Evolutionary conservation across 2,329 filamentous ascomycete genomes (phyloP).

Genomic region (Sporothrix mexicana): DNA sequence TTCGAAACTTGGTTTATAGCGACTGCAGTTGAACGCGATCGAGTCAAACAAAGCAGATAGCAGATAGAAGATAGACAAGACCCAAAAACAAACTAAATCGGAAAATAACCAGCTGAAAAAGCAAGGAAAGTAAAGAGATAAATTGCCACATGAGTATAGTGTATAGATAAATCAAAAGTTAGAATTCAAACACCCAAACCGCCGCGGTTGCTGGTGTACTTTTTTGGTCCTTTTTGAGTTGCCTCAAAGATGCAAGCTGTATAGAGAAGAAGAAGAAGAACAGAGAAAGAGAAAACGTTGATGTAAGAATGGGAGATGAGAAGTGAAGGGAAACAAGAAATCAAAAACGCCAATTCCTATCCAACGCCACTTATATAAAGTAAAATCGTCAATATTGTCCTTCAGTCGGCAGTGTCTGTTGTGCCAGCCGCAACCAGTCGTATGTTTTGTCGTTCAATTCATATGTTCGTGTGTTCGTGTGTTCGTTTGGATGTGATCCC

Average conservation of each 20-base stretch:
- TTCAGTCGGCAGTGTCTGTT: not conserved
- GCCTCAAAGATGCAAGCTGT: slow-evolving; percentile 33
- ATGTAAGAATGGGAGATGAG: not conserved
- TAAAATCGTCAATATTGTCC: slow-evolving; percentile 9
- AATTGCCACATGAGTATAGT: not conserved
- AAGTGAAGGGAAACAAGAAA: slow-evolving; percentile 12
- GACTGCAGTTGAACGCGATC: not conserved
- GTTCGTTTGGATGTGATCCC: slow-evolving; percentile 16
- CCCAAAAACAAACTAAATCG: not conserved
- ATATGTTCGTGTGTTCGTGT: not conserved
- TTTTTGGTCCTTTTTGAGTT: slow-evolving; percentile 31
- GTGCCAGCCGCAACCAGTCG: slow-evolving; percentile 8
- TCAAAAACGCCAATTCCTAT: not conserved
- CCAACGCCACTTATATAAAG: slow-evolving; percentile 9
- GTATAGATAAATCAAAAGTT: not conserved
- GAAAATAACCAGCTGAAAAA: not conserved
- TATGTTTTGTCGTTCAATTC: not conserved
- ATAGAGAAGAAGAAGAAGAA: slow-evolving; percentile 18
- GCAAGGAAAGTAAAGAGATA: not conserved
- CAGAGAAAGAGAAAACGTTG: slow-evolving; percentile 1
- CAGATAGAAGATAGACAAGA: too few relatives aligned
- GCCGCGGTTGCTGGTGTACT: not conserved
- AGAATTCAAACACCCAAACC: slow-evolving; percentile 13
- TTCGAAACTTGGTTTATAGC: slow-evolving; percentile 1
- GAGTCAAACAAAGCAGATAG: not conserved